Base-by-base conservation (phyloP, 805 yeast genomes). In the Vanderwaltozyma verrucispora region DNA sequence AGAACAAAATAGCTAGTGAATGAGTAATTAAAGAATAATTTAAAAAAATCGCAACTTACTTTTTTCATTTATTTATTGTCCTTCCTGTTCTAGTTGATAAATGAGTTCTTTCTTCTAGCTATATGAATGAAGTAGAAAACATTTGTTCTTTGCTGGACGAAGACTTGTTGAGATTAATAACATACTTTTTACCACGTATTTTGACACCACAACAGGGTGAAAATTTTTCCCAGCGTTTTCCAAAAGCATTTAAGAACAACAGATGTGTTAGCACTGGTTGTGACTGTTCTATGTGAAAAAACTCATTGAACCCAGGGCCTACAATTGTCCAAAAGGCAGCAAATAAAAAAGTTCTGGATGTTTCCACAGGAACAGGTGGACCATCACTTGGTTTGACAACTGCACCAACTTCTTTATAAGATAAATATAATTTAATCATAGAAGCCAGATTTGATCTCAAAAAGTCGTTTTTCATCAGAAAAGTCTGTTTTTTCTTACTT, bases 371-470 rank as follows among this genome's bases (percentile, higher is more conserved):
- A 18, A 68, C 51, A 3, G 53, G 45, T 2, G 65, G 63, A 49
- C 74, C 75, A 49, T 74, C 77, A 24, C 62, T 43, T 24, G 74
- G 66, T 17, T 73, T 71, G 30, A 75, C 72, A 17, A 77, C 71
- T 20, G 82, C 72, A 54, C 85, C 67, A 16, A 77, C 83, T 55
- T 77, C 84, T 1, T 80, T 74, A 51, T 77, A 77, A 9, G 82
- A 81, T 16, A 77, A 71, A 46, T 65, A 60, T 43, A 50, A 69
- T 59, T 52, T 44, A n/a, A 64, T 62, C 23, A 58, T 47, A 24
- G 65, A 62, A 17, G 71, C 72, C 26, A 50, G 45, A 15, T 36
- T 57, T 53, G 18, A 52, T 43, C 18, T 47, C 49, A 43, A 54
- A 52, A 17, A 44, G 45, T 36, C 51, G 54, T 24, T 38, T 39